A percentile compares a stretch with the other conserved stretches of the same genome.
These are phyloP conservation scores for Botrytis galanthina DNA, from an alignment of 2,329 filamentous ascomycete genomes.

Conservation along the genomic window DNA sequence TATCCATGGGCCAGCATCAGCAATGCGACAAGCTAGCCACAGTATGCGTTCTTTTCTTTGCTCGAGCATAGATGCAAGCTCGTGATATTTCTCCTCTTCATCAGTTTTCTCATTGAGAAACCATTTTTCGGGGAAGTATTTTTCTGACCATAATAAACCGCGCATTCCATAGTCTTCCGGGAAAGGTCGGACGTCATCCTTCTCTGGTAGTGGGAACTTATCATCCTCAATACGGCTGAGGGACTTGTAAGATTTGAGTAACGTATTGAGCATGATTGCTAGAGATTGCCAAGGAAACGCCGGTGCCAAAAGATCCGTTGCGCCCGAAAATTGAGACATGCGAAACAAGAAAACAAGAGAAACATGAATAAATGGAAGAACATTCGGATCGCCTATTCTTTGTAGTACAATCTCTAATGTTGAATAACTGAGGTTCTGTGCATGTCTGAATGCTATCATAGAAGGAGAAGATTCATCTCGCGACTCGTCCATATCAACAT, in stretches of 20 bases:
- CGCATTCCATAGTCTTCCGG: constrained; percentile 32
- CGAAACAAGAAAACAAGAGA: constrained; percentile 29
- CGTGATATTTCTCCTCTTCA: constrained; percentile 34
- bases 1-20: constrained; percentile 18
- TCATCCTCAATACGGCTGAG: constrained; percentile 23
- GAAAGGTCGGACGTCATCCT: constrained; percentile 28
- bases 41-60: constrained; percentile 33
- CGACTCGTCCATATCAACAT: constrained; percentile 22
- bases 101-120: constrained; percentile 32
- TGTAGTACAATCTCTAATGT: constrained; percentile 26
- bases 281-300: constrained; percentile 29
- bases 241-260: constrained; percentile 19
- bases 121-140: constrained; percentile 30
- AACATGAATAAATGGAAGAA: constrained; percentile 29
- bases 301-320: constrained; percentile 24
- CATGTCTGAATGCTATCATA: constrained; percentile 24
- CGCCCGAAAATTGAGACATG: constrained; percentile 25
- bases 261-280: constrained; percentile 26
- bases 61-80: constrained; percentile 32
- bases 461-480: constrained; percentile 5
- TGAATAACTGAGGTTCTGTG: constrained; percentile 23
- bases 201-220: constrained; percentile 29
- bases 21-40: constrained; percentile 28
- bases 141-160: constrained; percentile 28
- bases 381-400: constrained; percentile 30